These are phyloP conservation scores for Vaccinium corymbosum DNA, from an alignment of 148 eudicot species.

Conservation along the genomic window DNA sequence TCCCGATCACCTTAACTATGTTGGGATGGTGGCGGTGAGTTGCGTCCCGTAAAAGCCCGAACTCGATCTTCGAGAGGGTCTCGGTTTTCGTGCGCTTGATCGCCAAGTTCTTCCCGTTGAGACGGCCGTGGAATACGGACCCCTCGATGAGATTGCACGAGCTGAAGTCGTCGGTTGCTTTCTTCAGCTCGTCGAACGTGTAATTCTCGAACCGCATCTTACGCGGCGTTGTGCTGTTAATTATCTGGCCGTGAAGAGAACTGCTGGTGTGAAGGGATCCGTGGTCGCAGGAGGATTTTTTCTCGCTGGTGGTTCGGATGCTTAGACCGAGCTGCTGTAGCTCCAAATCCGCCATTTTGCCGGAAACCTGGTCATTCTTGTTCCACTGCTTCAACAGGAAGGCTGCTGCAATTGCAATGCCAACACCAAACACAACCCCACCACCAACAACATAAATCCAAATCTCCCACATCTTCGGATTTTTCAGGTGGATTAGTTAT, in stretches of 20 bases:
- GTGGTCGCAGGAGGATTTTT: slow-evolving; percentile 66
- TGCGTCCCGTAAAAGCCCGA: slow-evolving; percentile 50
- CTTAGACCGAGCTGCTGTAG: slow-evolving; percentile 66
- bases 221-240: slow-evolving; percentile 36
- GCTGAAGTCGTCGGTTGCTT: slow-evolving; percentile 66
- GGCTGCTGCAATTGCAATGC: slow-evolving; percentile 30
- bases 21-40: slow-evolving; percentile 56
- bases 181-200: slow-evolving; percentile 54
- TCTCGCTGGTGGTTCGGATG: slow-evolving; percentile 66
- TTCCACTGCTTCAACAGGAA: slow-evolving; percentile 30
- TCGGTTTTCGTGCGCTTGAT: slow-evolving; percentile 44
- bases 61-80: slow-evolving; percentile 47
- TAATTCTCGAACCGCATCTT: slow-evolving; percentile 48
- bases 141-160: slow-evolving; percentile 59
- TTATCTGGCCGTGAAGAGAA: slow-evolving; percentile 36
- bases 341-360: slow-evolving; percentile 51
- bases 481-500: slow-evolving; percentile 21
- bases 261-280: slow-evolving; percentile 44
- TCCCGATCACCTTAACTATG: slow-evolving; percentile 62
- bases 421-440: slow-evolving; percentile 24
- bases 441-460: slow-evolving; percentile 32
- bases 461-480: slow-evolving; percentile 28
- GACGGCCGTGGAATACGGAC: slow-evolving; percentile 63
- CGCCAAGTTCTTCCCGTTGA: slow-evolving; percentile 67
- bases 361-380: slow-evolving; percentile 16